Percentiles rank a stretch among this genome's conserved stretches.
Evolutionary conservation across 495 filamentous ascomycete genomes (phyloP).

Genomic region (Podospora sp.): DNA sequence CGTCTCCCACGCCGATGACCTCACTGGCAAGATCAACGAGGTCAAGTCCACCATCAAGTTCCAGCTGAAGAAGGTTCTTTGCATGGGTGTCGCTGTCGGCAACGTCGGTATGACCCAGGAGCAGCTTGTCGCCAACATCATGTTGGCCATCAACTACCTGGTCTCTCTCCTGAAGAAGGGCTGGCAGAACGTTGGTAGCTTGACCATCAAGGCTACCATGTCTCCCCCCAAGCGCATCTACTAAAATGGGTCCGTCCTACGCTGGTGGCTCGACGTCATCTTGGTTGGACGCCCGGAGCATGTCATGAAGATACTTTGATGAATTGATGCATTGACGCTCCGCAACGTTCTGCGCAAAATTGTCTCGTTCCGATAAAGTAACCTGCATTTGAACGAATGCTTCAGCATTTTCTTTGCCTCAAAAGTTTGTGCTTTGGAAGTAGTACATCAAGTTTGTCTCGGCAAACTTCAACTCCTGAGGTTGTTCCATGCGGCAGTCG

Average conservation of each 20-base stretch:
- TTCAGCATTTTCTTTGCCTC: too few species aligned
- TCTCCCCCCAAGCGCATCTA: slow-evolving; percentile 95
- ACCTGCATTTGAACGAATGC: too few species aligned
- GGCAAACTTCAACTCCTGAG: too few species aligned
- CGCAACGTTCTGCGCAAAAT: not conserved
- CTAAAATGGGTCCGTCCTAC: slow-evolving; percentile 51
- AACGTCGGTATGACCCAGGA: slow-evolving; percentile 98
- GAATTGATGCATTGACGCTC: slow-evolving; percentile 4
- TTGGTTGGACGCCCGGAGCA: not conserved
- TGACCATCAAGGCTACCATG: slow-evolving; percentile 99
- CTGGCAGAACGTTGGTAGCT: slow-evolving; percentile 99
- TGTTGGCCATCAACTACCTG: slow-evolving; percentile 98
- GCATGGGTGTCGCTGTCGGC: slow-evolving; percentile 97
- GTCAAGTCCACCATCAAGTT: slow-evolving; percentile 99
- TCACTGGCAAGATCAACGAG: slow-evolving; percentile 90
- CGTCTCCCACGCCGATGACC: slow-evolving; percentile 92
- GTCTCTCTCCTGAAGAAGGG: slow-evolving; percentile 99
- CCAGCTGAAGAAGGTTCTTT: slow-evolving; percentile 99
- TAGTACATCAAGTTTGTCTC: too few species aligned
- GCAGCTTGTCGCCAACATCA: slow-evolving; percentile 92
- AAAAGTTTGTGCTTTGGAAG: too few species aligned
- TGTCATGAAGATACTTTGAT: not conserved
- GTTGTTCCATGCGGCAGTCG: too few species aligned
- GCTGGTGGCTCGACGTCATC: slow-evolving; percentile 8
- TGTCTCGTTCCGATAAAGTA: not conserved